Conservation (phyloP, 1,139 yeast genomes). For the Taphrina sp. region DNA sequence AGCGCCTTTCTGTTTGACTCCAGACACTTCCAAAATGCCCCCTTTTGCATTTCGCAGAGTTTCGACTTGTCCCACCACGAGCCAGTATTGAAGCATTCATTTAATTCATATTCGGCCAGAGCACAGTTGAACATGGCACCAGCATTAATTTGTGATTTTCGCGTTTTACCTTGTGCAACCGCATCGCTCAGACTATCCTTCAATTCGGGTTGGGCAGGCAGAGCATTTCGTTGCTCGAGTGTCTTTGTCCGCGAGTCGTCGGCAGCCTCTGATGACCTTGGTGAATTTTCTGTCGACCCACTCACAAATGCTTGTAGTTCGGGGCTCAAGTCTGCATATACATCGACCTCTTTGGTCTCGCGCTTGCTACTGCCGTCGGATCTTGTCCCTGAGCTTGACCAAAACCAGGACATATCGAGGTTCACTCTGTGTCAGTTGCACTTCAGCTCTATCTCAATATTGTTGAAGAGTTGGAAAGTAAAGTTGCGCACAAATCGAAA, state of each 20-base stretch:
- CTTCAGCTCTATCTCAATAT: too few species aligned
- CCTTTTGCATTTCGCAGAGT: slow-evolving; percentile 25
- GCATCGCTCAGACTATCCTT: background rate
- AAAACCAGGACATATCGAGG: slow-evolving; percentile 32
- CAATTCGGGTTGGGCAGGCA: background rate
- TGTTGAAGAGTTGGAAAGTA: too few species aligned
- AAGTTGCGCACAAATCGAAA: too few species aligned
- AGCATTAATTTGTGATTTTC: slow-evolving; percentile 20
- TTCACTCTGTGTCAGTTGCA: too few species aligned
- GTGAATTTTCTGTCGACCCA: too few species aligned
- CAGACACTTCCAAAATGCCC: slow-evolving; percentile 25
- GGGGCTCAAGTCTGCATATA: slow-evolving; percentile 21
- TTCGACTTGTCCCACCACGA: slow-evolving; percentile 31
- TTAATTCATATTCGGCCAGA: slow-evolving; percentile 24
- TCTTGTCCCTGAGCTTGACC: slow-evolving; percentile 10
- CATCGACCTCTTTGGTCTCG: too few species aligned
- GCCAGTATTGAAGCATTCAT: slow-evolving; percentile 20
- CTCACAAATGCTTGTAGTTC: slow-evolving; percentile 19
- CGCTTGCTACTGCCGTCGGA: too few species aligned
- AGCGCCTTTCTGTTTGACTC: slow-evolving; percentile 18
- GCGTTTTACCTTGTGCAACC: slow-evolving; percentile 8
- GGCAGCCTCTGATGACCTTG: too few species aligned
- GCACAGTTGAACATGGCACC: slow-evolving; percentile 31
- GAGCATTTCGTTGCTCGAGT: too few species aligned
- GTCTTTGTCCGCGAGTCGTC: too few species aligned